These are phyloP conservation scores for Nissolia schottii DNA, from an alignment of 306 rosid genomes.

Conservation along the genomic window DNA sequence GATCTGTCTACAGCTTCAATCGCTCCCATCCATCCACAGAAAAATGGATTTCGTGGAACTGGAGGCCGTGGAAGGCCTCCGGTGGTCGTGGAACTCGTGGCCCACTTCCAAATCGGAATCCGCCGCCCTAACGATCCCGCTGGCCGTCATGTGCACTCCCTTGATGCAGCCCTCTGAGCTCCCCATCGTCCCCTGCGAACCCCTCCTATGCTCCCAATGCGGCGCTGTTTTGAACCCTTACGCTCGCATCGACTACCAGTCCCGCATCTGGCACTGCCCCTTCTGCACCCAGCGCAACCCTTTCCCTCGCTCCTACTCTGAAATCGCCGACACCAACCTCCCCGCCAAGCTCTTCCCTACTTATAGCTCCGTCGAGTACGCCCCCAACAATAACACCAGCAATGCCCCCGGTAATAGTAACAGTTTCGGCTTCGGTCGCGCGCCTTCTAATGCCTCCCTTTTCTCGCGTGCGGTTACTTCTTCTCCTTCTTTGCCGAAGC, in stretches of 20 bases:
- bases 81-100: slow-evolving; percentile 98
- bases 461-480: background rate
- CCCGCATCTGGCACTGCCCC: slow-evolving; percentile 91
- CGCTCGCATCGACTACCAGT: slow-evolving; percentile 74
- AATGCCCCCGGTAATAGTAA: too few species aligned
- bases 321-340: slow-evolving; percentile 69
- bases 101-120: slow-evolving; percentile 50
- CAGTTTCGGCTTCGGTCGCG: background rate
- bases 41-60: slow-evolving; percentile 76
- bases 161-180: slow-evolving; percentile 59
- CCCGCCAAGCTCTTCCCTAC: slow-evolving; percentile 95
- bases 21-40: background rate
- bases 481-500: background rate
- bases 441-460: background rate
- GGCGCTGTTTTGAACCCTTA: slow-evolving; percentile 81
- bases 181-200: slow-evolving; percentile 75
- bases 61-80: slow-evolving; percentile 90
- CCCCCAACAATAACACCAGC: slow-evolving; percentile 30
- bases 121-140: slow-evolving; percentile 52
- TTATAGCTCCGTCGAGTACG: slow-evolving; percentile 76
- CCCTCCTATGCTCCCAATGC: slow-evolving; percentile 60
- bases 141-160: slow-evolving; percentile 75
- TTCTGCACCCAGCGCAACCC: slow-evolving; percentile 60
- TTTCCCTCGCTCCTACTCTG: slow-evolving; percentile 66
- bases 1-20: too few species aligned